Evolutionary conservation across 371 early-diverging fungal genomes (phyloP), one percentile per base, ranked within the genome.

Genomic region (Circinella minor): DNA sequence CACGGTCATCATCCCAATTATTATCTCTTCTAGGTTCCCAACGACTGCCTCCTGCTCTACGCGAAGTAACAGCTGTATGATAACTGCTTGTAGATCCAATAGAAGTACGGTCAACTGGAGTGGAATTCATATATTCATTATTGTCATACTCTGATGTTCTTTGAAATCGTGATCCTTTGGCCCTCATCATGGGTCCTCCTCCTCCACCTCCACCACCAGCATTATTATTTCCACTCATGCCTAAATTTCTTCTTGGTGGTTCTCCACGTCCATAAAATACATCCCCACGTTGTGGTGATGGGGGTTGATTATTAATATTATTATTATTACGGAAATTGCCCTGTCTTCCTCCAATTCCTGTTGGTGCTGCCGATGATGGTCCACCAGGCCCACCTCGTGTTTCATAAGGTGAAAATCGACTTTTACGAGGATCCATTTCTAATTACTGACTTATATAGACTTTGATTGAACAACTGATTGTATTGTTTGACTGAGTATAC

Each of bases 151-250:
- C 54, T 34, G 47, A 36, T 59, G 49, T 66, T 66, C 62, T 67
- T 51, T 62, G 62, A n/a, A 57, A 57, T 17, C 70, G 67, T 54
- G 69, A 3, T 46, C 69, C 69, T 63, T 46, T 69, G 20, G 69
- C 14, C 63, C 69, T 69, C 71, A 71, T 75, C 72, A 78, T 73
- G 36, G 78, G 63, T 5, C 71, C 74, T 57, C 71, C 69, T n/a
- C 69, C 73, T 27, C 78, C 69, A 51, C 71, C 69, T 9, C 69
- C 73, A 15, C 76, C 66, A 3, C 74, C 66, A 27, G 65, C 46
- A 3, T 65, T 65, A 18, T 71, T 66, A 37, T 62, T 49, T 57
- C 70, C 55, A 27, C 43, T 68, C 17, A 54, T 11, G 63, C 43
- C 67, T 61, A 55, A 48, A 57, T 61, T 36, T 61, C 65, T 49